These are phyloP conservation scores for Polytolypa hystricis DNA, from an alignment of 2,329 filamentous ascomycete genomes.

Conservation along the genomic window DNA sequence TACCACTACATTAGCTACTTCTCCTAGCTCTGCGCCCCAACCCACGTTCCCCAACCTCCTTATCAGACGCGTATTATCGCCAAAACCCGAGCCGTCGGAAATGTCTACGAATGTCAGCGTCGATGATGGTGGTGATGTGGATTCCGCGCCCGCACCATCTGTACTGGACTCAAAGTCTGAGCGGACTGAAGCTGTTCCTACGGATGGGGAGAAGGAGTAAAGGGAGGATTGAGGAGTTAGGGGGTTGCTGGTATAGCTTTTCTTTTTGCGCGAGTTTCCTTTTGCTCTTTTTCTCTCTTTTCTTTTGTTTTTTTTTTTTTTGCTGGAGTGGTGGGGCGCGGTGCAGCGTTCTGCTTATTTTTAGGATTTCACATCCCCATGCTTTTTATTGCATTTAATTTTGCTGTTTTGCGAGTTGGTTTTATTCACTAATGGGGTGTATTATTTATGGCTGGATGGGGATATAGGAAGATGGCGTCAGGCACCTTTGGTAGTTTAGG, in stretches of 20 bases:
- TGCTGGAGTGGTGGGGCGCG: not conserved
- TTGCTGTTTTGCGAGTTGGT: no score
- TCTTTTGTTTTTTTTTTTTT: not conserved
- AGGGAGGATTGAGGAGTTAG: no score
- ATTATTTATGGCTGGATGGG: no score
- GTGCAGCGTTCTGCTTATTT: no score
- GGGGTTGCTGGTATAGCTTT: not conserved
- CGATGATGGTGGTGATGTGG: conserved; percentile 7
- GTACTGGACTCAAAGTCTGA: conserved; percentile 8
- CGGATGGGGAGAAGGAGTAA: conserved; percentile 1
- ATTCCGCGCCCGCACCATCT: conserved; percentile 7
- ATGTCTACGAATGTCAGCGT: conserved; percentile 11
- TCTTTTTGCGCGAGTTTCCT: not conserved
- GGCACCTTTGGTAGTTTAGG: no score
- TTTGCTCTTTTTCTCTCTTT: not conserved
- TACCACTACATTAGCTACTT: not conserved
- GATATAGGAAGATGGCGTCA: no score
- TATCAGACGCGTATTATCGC: conserved; percentile 8
- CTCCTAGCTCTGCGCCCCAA: not conserved
- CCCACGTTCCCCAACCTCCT: conserved; percentile 9
- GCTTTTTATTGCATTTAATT: no score
- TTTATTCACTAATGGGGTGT: no score
- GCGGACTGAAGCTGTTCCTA: not conserved
- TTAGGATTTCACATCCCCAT: no score
- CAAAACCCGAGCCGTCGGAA: conserved; percentile 11